Percentiles rank a stretch among this genome's conserved stretches.
Conservation (phyloP, 139 green algal species). For the Eudorina sp. region DNA sequence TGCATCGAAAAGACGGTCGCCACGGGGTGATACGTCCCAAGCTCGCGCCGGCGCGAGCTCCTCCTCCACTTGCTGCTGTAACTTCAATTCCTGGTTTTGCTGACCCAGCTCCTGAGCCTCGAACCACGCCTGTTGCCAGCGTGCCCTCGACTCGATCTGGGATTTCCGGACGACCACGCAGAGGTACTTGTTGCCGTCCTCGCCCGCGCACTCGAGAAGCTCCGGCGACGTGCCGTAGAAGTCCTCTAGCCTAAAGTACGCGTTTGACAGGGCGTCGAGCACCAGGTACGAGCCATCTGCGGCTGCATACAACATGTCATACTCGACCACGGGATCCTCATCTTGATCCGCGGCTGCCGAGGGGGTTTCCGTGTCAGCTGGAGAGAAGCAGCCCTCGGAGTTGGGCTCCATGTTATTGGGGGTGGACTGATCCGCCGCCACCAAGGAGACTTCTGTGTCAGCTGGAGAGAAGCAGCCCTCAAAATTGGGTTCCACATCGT, state of each 20-base stretch:
- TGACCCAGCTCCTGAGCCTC: background rate
- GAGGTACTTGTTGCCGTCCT: slow-evolving; percentile 13
- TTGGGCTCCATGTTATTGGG: background rate
- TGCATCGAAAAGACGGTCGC: too few species aligned
- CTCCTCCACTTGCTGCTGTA: background rate
- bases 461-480: background rate
- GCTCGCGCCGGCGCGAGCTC: background rate
- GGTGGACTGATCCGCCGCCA: background rate
- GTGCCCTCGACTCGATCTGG: background rate
- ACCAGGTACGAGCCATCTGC: slow-evolving; percentile 23
- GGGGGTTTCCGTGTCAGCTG: background rate
- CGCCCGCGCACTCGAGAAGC: background rate
- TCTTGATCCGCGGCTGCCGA: background rate
- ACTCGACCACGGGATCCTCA: slow-evolving; percentile 28
- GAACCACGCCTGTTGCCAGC: background rate
- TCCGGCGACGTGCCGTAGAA: background rate
- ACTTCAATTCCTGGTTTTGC: background rate
- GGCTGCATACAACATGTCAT: slow-evolving; percentile 4
- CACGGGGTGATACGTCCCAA: too few species aligned
- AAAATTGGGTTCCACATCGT: background rate
- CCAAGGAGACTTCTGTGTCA: background rate
- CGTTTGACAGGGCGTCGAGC: background rate
- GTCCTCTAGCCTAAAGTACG: background rate
- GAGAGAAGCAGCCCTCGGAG: background rate
- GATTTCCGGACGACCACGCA: slow-evolving; percentile 7